These are phyloP conservation scores for Rubia yunnanensis DNA, from an alignment of 257 asterid species.

Conservation along the genomic window DNA sequence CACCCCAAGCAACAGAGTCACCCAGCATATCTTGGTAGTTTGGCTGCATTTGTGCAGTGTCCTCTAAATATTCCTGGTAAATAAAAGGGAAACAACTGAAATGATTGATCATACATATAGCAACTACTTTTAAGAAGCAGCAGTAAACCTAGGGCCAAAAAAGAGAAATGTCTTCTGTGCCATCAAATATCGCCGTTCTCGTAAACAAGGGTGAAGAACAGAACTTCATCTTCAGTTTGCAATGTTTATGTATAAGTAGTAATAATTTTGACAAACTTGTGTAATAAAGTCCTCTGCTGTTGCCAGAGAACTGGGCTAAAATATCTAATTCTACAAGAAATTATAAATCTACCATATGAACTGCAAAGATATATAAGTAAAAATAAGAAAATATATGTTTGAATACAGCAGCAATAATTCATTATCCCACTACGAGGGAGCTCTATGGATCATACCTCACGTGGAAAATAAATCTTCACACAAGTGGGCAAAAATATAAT, in stretches of 20 bases:
- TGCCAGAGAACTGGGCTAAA: not conserved
- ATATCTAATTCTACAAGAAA: not conserved
- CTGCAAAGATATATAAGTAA: not conserved
- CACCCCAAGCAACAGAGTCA: conserved; percentile 97
- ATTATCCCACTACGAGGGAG: not conserved
- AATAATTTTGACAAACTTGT: not conserved
- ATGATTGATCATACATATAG: not conserved
- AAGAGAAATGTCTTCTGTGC: too few relatives aligned
- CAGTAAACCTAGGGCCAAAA: not conserved
- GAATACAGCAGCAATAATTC: not conserved
- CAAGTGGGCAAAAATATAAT: not conserved
- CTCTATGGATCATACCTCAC: not conserved
- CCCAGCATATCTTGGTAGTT: conserved; percentile 69
- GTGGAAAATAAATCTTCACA: not conserved
- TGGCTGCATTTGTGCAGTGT: conserved; percentile 53
- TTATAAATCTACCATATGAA: not conserved
- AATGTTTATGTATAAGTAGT: not conserved
- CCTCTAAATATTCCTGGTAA: conserved; percentile 72
- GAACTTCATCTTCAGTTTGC: not conserved
- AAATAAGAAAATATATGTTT: too few relatives aligned
- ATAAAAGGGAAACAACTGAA: not conserved
- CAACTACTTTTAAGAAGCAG: not conserved
- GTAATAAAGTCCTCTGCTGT: not conserved
- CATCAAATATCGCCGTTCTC: too few relatives aligned
- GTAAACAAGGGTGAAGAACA: not conserved